phyloP scores from a whole-genome alignment of 225 moss, liverwort and hornwort genomes.

The Sphagnum contortum region DNA sequence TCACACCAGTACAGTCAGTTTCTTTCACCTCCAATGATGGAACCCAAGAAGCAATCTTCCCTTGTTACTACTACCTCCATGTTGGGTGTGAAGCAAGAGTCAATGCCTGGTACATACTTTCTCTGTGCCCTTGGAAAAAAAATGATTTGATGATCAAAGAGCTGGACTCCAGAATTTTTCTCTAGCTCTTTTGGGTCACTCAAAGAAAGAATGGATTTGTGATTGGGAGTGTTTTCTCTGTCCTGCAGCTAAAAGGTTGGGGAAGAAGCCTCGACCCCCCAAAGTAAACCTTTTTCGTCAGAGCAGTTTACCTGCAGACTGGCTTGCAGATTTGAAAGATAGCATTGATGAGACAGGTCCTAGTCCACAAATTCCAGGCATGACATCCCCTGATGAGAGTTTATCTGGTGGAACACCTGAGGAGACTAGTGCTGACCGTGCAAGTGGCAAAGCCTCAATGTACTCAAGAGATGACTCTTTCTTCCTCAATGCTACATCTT shows the following conservation, averaged over 20 bases:
- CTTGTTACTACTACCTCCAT: conserved; percentile 9
- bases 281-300: conserved; percentile 24
- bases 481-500: conserved; percentile 14
- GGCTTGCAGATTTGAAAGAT: conserved; percentile 34
- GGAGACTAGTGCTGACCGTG: conserved; percentile 18
- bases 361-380: conserved; percentile 19
- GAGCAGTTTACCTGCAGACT: conserved; percentile 39
- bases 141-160: too few species aligned
- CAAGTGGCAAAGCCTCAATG: conserved; percentile 34
- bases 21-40: conserved; percentile 16
- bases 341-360: conserved; percentile 22
- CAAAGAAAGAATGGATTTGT: too few species aligned
- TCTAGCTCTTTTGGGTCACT: too few species aligned
- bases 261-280: too few species aligned
- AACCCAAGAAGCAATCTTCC: conserved; percentile 17
- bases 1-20: conserved; percentile 20
- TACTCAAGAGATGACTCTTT: conserved; percentile 40
- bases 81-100: conserved; percentile 16
- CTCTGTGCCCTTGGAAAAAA: too few species aligned
- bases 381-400: conserved; percentile 22
- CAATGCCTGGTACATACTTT: not conserved
- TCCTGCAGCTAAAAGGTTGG: too few species aligned
- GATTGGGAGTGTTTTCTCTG: too few species aligned
- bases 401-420: conserved; percentile 18
- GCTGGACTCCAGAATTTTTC: too few species aligned